These are phyloP conservation scores for Ampelocalamus luodianensis DNA, from an alignment of 176 grass and related monocot species.

Conservation along the genomic window DNA sequence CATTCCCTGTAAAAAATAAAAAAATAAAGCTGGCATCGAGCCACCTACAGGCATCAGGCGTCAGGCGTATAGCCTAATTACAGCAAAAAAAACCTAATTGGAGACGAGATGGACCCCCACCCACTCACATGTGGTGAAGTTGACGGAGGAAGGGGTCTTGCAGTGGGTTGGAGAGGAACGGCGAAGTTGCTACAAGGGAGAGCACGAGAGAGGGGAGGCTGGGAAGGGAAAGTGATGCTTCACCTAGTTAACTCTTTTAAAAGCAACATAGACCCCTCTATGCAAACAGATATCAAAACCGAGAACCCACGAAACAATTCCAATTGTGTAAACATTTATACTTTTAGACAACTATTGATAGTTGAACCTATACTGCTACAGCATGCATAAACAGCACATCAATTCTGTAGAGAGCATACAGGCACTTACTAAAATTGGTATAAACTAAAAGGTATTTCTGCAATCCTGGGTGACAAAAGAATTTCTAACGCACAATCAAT, in stretches of 20 bases:
- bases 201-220: not conserved
- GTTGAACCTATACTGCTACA: not conserved
- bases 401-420: not conserved
- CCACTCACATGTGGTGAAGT: not conserved
- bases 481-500: not conserved
- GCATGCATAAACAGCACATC: not conserved
- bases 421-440: not conserved
- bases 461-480: not conserved
- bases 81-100: not conserved
- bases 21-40: no score
- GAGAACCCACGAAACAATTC: not conserved
- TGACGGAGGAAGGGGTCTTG: not conserved
- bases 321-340: not conserved
- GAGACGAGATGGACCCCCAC: not conserved
- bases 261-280: not conserved
- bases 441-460: not conserved
- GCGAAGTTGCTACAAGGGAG: not conserved
- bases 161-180: not conserved
- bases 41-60: no score
- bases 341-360: not conserved
- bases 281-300: not conserved
- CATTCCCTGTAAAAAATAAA: no score
- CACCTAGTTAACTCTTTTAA: constrained; percentile 11
- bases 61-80: not conserved
- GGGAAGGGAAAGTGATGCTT: not conserved